phyloP scores from a whole-genome alignment of 495 filamentous ascomycete species.

The Neurospora sp. region DNA sequence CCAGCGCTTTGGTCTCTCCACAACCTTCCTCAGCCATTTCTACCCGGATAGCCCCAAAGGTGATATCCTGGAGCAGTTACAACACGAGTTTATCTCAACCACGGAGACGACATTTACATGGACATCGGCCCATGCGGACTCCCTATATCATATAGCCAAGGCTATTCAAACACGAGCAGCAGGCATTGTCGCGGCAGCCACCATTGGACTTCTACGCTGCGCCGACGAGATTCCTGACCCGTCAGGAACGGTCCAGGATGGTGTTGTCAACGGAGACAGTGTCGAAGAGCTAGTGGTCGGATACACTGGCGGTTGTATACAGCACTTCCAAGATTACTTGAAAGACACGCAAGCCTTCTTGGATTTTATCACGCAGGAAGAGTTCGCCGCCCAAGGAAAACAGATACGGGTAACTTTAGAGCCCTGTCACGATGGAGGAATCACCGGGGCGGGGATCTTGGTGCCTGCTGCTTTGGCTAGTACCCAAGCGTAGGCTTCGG shows the following conservation, averaged over 20 bases:
- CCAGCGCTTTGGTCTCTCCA: slow-evolving; percentile 56
- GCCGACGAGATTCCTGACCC: slow-evolving; percentile 47
- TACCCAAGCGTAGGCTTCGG: background rate
- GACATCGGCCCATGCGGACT: slow-evolving; percentile 44
- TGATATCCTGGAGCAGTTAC: slow-evolving; percentile 40
- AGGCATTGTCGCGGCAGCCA: slow-evolving; percentile 60
- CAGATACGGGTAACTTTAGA: slow-evolving; percentile 52
- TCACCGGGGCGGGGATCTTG: slow-evolving; percentile 66
- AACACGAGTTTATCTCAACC: slow-evolving; percentile 32
- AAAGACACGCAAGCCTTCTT: slow-evolving; percentile 57
- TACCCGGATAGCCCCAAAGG: slow-evolving; percentile 40
- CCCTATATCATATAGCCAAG: slow-evolving; percentile 50
- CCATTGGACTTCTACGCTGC: slow-evolving; percentile 55
- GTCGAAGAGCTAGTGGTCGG: slow-evolving; percentile 59
- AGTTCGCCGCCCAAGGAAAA: slow-evolving; percentile 37
- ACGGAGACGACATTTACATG: slow-evolving; percentile 41
- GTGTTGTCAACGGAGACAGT: background rate
- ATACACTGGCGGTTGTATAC: slow-evolving; percentile 70
- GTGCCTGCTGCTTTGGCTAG: slow-evolving; percentile 40
- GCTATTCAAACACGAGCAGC: slow-evolving; percentile 59
- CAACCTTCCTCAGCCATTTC: slow-evolving; percentile 58
- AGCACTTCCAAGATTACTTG: slow-evolving; percentile 64
- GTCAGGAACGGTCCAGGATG: background rate
- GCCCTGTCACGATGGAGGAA: slow-evolving; percentile 65
- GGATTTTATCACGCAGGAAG: slow-evolving; percentile 50